Evolutionary conservation across 2,329 filamentous ascomycete genomes (phyloP).

Genomic region (Epicoccum nigrum): DNA sequence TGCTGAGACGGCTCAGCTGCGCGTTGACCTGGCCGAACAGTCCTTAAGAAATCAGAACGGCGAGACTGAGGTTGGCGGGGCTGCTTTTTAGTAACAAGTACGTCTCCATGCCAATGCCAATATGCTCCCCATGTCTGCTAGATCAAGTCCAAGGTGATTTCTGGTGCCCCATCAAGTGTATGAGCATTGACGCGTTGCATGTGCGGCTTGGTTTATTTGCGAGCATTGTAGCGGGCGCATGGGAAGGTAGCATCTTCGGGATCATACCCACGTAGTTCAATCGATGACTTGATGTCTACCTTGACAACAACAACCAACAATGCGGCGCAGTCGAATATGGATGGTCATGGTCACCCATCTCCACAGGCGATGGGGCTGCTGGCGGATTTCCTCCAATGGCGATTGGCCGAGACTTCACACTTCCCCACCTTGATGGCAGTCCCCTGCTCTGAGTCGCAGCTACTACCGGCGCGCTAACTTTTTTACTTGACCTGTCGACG

Average conservation of each 20-base stretch:
- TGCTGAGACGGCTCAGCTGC: constrained; percentile 52
- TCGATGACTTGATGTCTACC: no score
- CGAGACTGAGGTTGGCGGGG: constrained; percentile 47
- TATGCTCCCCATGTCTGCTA: background rate
- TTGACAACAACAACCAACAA: no score
- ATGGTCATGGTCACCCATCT: constrained; percentile 28
- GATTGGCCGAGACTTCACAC: constrained; percentile 28
- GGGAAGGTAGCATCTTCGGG: background rate
- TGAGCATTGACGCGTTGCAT: constrained; percentile 12
- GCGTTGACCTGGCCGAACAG: constrained; percentile 55
- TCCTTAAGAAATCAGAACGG: constrained; percentile 51
- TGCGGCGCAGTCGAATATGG: background rate
- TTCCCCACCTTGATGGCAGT: constrained; percentile 21
- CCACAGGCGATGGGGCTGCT: constrained; percentile 19
- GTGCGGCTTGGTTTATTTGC: constrained; percentile 10
- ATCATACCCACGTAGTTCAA: background rate
- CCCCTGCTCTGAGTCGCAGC: constrained; percentile 34
- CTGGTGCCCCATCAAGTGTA: constrained; percentile 11
- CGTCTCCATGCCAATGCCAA: background rate
- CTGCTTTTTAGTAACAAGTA: constrained; percentile 39
- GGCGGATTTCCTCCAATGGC: constrained; percentile 30
- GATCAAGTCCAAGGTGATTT: background rate
- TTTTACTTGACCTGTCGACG: constrained; percentile 25
- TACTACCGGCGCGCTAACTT: constrained; percentile 33
- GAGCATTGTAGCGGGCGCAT: constrained; percentile 23